Base-by-base conservation (phyloP, 352 stramenopile species). In the Globisporangium sylvaticum region DNA sequence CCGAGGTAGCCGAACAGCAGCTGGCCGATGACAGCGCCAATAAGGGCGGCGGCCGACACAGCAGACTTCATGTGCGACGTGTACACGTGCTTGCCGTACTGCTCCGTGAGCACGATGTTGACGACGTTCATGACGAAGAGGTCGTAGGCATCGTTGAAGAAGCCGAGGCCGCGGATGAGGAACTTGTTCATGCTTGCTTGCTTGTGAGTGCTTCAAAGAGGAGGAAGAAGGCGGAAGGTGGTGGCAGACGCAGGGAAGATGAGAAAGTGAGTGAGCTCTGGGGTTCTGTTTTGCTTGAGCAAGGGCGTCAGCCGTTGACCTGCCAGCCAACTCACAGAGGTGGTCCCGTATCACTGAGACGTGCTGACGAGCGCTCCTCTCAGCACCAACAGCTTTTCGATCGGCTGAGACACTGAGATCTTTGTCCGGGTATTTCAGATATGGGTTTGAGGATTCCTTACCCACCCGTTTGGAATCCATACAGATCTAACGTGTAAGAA, bases 121-220 rank as follows among this genome's bases (percentile, higher is more conserved):
- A 88, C 56, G 58, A 88, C 68, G 69, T 88, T 88, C 80, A 88
- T 88, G 60, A 88, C 72, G 67, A 88, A 88, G 34, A 88, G 78
- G 53, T 88, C 80, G 62, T 88, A 88, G 57, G 76, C 76, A 65
- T 87, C 76, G 58, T 87, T 84, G 65, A 83, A 84, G 67, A 87
- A 87, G 48, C 78, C 79, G 67, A 88, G 75, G 42, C 80, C 77
- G 46, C 77, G 74, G 22, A 88, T 67, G 15, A 86, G 66, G 24
- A 84, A 83, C 62, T 81, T 83, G 71, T 88, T 83, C 75, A 88
- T 82, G 5, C 32, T 52, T 42, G 55, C 7, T 32, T 32, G 29
- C 8, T 3, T 9, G 29, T 32, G 18, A 25, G 39, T 48, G 55
- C 29, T 44, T 22, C 25, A 44, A 32, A 32, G 29, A 42, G 34